Base-by-base conservation (phyloP, 495 filamentous ascomycete genomes). In the Trichoderma erinaceum region DNA sequence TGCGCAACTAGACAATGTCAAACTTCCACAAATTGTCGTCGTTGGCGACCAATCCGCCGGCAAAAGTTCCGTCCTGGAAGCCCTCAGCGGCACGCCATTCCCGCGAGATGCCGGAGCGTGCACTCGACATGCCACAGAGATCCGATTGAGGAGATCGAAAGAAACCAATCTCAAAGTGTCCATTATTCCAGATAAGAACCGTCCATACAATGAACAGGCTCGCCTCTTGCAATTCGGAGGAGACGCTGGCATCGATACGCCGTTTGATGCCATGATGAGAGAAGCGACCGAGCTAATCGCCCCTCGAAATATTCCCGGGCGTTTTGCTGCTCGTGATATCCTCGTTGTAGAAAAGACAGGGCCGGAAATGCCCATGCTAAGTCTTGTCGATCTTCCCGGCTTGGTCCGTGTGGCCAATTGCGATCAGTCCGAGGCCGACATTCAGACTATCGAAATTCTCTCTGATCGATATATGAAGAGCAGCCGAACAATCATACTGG, bases 1-100 rank as follows among this genome's bases (percentile, higher is more conserved):
- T 67, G 77, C 77, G 23, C 77, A 78, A 65, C 73, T 79, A 32
- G 76, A 79, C 66, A 76, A 76, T 75, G 76, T 78, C 69, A 79
- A 78, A 66, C 80, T 91, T 0, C 90, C 90, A 0, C 88, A 92
- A 68, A 79, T 94, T 29, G 82, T 92, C 15, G 89, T 92, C n/a
- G 88, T 88, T 68, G 89, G 90, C 0, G 85, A 89, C 71, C 88
- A 91, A 70, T 89, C 87, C 0, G 83, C 85, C 13, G 90, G 90
- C 2, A 92, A 92, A 70, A 89, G 87, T 71, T 92, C 89, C 0
- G 88, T 92, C 0, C 82, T 92, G 0, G 88, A 92, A 76, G 89
- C 88, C 0, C 85, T 94, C 63, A 88, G 88, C 0, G 83, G 86
- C 48, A 85, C 91, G 18, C 84, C 85, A 0, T 92, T 92, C 68